A percentile compares a stretch with the other conserved stretches of the same genome.
Conservation (phyloP, 768 basidiomycete genomes). For the Lentinula aciculospora region DNA sequence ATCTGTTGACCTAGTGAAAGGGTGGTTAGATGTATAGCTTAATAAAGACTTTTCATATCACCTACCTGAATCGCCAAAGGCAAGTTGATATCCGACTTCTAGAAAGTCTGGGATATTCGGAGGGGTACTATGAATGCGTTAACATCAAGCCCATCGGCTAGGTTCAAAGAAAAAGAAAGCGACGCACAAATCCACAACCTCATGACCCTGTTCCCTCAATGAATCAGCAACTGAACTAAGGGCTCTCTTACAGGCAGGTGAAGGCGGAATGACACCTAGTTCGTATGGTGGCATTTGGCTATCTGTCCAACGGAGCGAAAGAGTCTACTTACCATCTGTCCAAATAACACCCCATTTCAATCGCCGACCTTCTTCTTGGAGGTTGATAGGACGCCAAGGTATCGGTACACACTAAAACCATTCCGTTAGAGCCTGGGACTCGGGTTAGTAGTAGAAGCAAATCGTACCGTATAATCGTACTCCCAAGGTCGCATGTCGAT, state of each 20-base stretch:
- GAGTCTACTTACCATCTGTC: conserved; percentile 46
- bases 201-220: conserved; percentile 54
- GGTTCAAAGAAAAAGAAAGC: neutral
- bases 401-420: conserved; percentile 42
- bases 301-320: neutral
- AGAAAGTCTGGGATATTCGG: conserved; percentile 49
- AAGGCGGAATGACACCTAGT: conserved; percentile 53
- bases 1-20: conserved; percentile 36
- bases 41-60: conserved; percentile 7
- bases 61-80: conserved; percentile 54
- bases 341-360: conserved; percentile 61
- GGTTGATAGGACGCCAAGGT: conserved; percentile 42
- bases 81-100: conserved; percentile 45
- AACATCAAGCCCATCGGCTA: conserved; percentile 1
- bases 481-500: conserved; percentile 59
- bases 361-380: conserved; percentile 41
- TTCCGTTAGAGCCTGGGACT: conserved; percentile 14
- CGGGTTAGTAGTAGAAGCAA: conserved; percentile 19
- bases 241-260: conserved; percentile 59
- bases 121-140: conserved; percentile 23
- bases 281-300: neutral
- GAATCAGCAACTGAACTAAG: conserved; percentile 44
- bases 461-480: conserved; percentile 53
- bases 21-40: neutral
- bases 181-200: conserved; percentile 57